Evolutionary conservation across 1,284 basidiomycete genomes (phyloP).

Genomic region (Puccinia horiana): DNA sequence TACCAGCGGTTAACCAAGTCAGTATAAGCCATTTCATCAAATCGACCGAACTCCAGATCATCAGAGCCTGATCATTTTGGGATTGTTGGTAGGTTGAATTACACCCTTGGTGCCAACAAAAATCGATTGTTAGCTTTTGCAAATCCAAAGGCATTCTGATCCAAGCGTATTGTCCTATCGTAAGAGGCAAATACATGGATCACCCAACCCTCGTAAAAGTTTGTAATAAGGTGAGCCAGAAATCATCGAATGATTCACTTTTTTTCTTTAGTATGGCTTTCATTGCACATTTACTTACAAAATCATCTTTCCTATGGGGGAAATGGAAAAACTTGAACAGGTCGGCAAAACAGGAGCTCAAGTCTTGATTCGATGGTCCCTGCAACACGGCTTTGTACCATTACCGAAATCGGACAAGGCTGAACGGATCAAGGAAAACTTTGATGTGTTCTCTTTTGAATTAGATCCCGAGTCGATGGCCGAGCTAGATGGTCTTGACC

Average conservation of each 20-base stretch:
- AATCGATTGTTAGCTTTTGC: conserved; percentile 76
- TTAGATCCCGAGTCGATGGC: conserved; percentile 52
- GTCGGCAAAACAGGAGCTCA: conserved; percentile 70
- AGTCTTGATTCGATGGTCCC: conserved; percentile 76
- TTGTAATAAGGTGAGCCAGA: conserved; percentile 64
- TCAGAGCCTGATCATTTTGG: conserved; percentile 51
- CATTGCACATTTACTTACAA: not conserved
- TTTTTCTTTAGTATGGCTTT: conserved; percentile 36
- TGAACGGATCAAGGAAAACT: conserved; percentile 53
- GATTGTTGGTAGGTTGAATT: conserved; percentile 61
- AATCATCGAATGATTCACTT: not conserved
- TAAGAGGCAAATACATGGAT: conserved; percentile 66
- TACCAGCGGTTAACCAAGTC: conserved; percentile 79
- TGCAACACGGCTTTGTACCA: conserved; percentile 71
- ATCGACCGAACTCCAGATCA: not conserved
- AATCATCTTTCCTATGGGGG: no score
- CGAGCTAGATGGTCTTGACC: conserved; percentile 16
- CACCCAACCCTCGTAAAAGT: conserved; percentile 65
- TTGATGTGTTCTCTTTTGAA: conserved; percentile 53
- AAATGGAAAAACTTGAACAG: conserved; percentile 59
- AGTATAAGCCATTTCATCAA: conserved; percentile 60
- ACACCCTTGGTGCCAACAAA: conserved; percentile 80
- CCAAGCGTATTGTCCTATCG: conserved; percentile 75
- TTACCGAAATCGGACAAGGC: conserved; percentile 53
- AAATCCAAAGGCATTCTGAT: conserved; percentile 68